Evolutionary conservation across 768 basidiomycete species (phyloP).

Genomic region (Phaeolepiota aurea): DNA sequence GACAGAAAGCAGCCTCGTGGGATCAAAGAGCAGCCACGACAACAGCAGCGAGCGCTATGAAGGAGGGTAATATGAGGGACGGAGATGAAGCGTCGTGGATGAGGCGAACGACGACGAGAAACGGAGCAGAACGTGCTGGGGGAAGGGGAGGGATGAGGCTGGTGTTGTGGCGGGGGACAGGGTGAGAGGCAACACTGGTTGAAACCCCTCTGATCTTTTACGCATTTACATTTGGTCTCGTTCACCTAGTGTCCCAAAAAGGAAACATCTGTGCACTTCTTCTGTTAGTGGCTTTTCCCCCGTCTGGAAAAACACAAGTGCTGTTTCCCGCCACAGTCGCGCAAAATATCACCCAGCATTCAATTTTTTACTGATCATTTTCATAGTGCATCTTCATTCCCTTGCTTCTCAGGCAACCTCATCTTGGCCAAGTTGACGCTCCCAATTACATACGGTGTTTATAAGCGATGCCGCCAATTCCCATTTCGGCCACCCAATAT

Average conservation of each 20-base stretch:
- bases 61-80: not conserved
- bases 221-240: constrained; percentile 20
- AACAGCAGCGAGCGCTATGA: constrained; percentile 6
- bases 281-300: constrained; percentile 6
- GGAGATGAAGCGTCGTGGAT: not conserved
- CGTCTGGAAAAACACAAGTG: not conserved
- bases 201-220: constrained; percentile 23
- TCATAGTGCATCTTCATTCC: constrained; percentile 9
- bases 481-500: not conserved
- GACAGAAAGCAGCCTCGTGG: constrained; percentile 22
- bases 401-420: constrained; percentile 6
- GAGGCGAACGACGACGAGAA: constrained; percentile 2
- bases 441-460: too few relatives aligned
- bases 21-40: constrained; percentile 19
- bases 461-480: not conserved
- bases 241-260: constrained; percentile 17
- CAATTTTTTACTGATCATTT: constrained; percentile 14
- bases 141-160: not conserved
- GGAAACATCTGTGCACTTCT: constrained; percentile 10
- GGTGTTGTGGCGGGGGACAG: constrained; percentile 9
- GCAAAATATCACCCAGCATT: constrained; percentile 6
- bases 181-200: constrained; percentile 17
- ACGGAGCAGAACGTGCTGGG: not conserved
- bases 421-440: too few relatives aligned
- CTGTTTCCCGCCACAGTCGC: not conserved